These are phyloP conservation scores for Polytrichum formosum DNA, from an alignment of 225 moss, liverwort and hornwort species.

Conservation along the genomic window DNA sequence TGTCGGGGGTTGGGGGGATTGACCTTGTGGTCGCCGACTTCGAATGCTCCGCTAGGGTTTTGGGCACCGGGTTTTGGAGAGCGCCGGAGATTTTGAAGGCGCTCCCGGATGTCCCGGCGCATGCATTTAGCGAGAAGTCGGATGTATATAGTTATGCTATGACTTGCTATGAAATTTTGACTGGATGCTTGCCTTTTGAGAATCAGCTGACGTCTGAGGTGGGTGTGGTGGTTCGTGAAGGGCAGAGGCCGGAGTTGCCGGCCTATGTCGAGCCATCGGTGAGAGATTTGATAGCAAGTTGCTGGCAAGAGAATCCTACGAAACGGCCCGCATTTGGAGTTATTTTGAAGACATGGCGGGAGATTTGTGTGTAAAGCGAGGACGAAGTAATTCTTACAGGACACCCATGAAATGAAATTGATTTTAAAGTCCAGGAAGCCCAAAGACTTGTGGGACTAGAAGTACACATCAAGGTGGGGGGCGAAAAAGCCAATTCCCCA, in stretches of 20 bases:
- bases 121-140: neutral
- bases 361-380: too few species aligned
- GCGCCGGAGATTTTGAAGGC: conserved; percentile 18
- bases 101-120: neutral
- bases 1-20: neutral
- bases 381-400: too few species aligned
- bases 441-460: too few species aligned
- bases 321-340: conserved; percentile 4
- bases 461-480: too few species aligned
- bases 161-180: conserved; percentile 30
- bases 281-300: neutral
- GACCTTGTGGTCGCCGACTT: conserved; percentile 18
- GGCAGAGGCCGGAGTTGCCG: conserved; percentile 7
- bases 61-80: conserved; percentile 15
- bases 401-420: too few species aligned
- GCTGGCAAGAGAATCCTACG: conserved; percentile 3
- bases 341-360: conserved; percentile 2
- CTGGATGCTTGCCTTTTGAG: conserved; percentile 11
- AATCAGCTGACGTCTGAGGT: neutral
- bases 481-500: too few species aligned
- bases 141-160: conserved; percentile 37
- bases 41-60: conserved; percentile 4
- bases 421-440: too few species aligned
- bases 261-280: neutral
- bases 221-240: neutral